Base-by-base conservation (phyloP, 805 yeast species). In the Hanseniaspora jakobsenii region DNA sequence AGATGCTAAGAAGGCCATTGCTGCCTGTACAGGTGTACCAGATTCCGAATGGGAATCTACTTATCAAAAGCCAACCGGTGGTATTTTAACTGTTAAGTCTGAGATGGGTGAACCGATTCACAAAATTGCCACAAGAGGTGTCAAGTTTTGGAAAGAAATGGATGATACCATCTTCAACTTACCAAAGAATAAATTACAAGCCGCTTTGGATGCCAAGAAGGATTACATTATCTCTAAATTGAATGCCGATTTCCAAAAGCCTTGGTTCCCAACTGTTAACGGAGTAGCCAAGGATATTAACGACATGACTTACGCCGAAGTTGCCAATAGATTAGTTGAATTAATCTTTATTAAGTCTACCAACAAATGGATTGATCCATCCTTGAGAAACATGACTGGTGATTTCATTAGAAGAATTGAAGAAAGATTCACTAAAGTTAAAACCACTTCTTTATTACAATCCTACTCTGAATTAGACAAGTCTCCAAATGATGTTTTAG, bases 21-120 rank as follows among this genome's bases (percentile, higher is more conserved):
- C 85, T 48, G 73, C 75, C 28, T 86, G 94, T 55, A 61, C 91
- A 31, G 99, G 99, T 75, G 93, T 85, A 48, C 71, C 77, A 26
- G 97, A 91, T 63, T 56, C 64, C 32, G 63, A 83, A 63, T 91
- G 99, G 99, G 97, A 91, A 66, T 72, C 73, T 56, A 84, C 96
- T 38, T 91, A 91, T 70, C 81, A 82, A 69, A 80, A 80, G 60
- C 89, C 95, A 58, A 78, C 96, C 49, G 98, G 98, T 69, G 99
- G 98, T 66, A 77, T 91, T 53, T 70, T 91, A 54, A 89, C 98
- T 46, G 98, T 91, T 50, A 73, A 83, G 61, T 89, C 97, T 14
- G 99, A 91, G 71, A 91, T 91, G 98, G 98, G 99, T 61, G 98
- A 91, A 70, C 98, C 98, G 59, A 91, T 91, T 60, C 99, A 91